Evolutionary conservation across 352 stramenopile genomes (phyloP), one percentile per base, ranked within the genome.

Genomic region (Blastocystis sp.): DNA sequence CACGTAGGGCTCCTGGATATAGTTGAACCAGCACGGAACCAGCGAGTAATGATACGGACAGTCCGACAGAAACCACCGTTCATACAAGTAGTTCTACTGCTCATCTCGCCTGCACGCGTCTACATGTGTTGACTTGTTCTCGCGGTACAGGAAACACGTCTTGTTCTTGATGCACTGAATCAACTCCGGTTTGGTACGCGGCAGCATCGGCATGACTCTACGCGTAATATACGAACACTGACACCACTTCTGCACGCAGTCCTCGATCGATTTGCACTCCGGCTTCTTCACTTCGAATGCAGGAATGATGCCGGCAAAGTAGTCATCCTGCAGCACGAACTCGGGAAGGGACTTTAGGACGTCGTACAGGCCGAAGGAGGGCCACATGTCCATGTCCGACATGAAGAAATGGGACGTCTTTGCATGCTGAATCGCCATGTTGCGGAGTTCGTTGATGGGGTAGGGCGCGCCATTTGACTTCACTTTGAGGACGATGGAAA

Each of bases 331-430:
- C 9, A 74, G 63, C 39, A 74, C 45, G n/a, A 50, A 74, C 26
- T n/a, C 39, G 1, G 63, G 63, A 50, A 74, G 63, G n/a, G n/a
- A 24, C 63, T 74, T 31, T 12, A 74, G 63, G 1, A 41, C 63
- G 19, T 74, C 63, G 24, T 74, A 37, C n/a, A 74, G 63, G 12
- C 10, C 24, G n/a, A 50, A 50, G 45, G 63, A 74, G 9, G 63
- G 63, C 63, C 63, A 74, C 63, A 74, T 74, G 63, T 74, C 63
- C 63, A 74, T 74, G 63, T 74, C 63, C 13, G 63, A 74, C 63
- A 74, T 35, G 63, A 74, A 74, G 45, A 74, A 74, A 31, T 74
- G 63, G 13, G n/a, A 50, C 12, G 63, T 74, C 3, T 35, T 33
- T 4, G 39, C 21, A 41, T 74, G n/a, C 12, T 24, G 31, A 24